Percentiles rank a stretch among this genome's conserved stretches.
These are phyloP conservation scores for Debaryomycetaceae sp. DNA, from an alignment of 1,139 yeast species.

Conservation along the genomic window DNA sequence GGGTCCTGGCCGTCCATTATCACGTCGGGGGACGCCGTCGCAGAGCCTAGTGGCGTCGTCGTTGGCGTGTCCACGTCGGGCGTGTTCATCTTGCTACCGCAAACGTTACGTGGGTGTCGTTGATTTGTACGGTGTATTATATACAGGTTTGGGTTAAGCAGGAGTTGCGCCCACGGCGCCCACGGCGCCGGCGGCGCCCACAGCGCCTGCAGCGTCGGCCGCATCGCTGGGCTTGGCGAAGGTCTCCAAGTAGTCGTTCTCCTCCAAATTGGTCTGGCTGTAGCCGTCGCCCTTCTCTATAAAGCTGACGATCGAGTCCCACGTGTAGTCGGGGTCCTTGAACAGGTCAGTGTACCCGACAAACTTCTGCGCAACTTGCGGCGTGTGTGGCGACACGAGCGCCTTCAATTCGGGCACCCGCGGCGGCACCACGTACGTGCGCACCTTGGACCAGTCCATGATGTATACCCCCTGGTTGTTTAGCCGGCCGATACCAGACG, in stretches of 20 bases:
- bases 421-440: constrained; percentile 85
- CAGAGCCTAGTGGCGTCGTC: constrained; percentile 15
- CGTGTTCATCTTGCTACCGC: too few relatives aligned
- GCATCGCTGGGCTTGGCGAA: constrained; percentile 17
- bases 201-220: too few relatives aligned
- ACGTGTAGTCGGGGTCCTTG: constrained; percentile 68
- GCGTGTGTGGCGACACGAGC: constrained; percentile 64
- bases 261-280: constrained; percentile 35
- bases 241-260: constrained; percentile 42
- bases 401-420: constrained; percentile 56
- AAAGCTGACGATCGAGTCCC: constrained; percentile 69
- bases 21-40: constrained; percentile 7
- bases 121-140: too few relatives aligned
- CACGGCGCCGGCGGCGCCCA: too few relatives aligned
- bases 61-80: too few relatives aligned
- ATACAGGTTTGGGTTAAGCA: too few relatives aligned
- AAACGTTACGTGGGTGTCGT: too few relatives aligned
- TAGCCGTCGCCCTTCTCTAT: constrained; percentile 64
- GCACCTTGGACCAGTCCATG: constrained; percentile 78
- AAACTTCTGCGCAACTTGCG: constrained; percentile 64
- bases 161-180: too few relatives aligned
- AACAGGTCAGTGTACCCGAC: constrained; percentile 70
- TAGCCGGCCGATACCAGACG: constrained; percentile 85
- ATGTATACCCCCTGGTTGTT: constrained; percentile 71
- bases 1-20: constrained; percentile 4